Percentiles rank a stretch among this genome's conserved stretches.
These are phyloP conservation scores for Mrakiaceae sp. DNA, from an alignment of 1,284 basidiomycete species.

Conservation along the genomic window DNA sequence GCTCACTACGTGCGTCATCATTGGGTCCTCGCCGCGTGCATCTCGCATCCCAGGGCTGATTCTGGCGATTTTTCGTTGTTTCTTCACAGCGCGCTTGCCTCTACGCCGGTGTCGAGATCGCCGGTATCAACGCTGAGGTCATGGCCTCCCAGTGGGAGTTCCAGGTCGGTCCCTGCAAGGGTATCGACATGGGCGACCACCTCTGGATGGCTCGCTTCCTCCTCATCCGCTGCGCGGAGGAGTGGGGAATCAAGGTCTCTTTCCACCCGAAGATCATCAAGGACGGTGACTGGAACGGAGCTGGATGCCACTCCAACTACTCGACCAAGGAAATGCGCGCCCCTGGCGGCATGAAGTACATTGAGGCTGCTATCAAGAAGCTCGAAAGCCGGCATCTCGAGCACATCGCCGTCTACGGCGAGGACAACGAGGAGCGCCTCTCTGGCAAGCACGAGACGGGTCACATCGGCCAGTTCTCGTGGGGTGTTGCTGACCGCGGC, in stretches of 20 bases:
- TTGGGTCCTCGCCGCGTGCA: background rate
- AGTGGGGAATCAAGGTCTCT: slow-evolving; percentile 92
- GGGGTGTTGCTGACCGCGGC: slow-evolving; percentile 94
- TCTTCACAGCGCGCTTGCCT: slow-evolving; percentile 51
- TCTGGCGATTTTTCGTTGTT: background rate
- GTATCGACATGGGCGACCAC: slow-evolving; percentile 97
- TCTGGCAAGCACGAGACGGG: slow-evolving; percentile 92
- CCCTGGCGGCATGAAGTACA: slow-evolving; percentile 84
- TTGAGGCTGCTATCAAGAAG: slow-evolving; percentile 89
- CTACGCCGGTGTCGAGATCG: slow-evolving; percentile 95
- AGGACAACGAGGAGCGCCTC: slow-evolving; percentile 87
- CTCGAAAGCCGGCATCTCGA: slow-evolving; percentile 69
- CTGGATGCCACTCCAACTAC: slow-evolving; percentile 93
- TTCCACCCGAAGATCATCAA: slow-evolving; percentile 98
- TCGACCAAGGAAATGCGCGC: slow-evolving; percentile 86
- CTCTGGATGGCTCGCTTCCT: slow-evolving; percentile 96
- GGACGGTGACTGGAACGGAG: slow-evolving; percentile 96
- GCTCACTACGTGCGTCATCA: slow-evolving; percentile 63
- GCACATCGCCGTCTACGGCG: slow-evolving; percentile 94
- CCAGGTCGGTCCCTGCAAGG: slow-evolving; percentile 97
- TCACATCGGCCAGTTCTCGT: slow-evolving; percentile 84
- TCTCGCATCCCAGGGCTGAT: background rate
- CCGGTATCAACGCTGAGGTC: slow-evolving; percentile 99
- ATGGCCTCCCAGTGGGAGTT: slow-evolving; percentile 99
- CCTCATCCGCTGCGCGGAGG: slow-evolving; percentile 85